Percentiles rank a stretch among this genome's conserved stretches.
These are phyloP conservation scores for Blastobotrys raffinosifermentans DNA, from an alignment of 1,139 yeast genomes.

Conservation along the genomic window DNA sequence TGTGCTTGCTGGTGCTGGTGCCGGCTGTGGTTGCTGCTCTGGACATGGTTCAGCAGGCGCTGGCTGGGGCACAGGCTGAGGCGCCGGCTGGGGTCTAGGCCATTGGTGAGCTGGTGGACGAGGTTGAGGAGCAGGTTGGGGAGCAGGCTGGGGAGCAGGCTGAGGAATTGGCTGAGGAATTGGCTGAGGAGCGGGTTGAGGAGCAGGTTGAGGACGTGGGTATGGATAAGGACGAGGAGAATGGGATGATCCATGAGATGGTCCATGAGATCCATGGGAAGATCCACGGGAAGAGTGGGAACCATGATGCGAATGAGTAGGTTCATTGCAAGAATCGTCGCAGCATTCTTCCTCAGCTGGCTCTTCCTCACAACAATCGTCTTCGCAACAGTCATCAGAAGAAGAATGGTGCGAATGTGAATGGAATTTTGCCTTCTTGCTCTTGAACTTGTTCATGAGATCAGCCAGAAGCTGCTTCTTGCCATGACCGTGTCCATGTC, in stretches of 20 bases:
- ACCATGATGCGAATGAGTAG: slow-evolving; percentile 9
- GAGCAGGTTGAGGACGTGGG: slow-evolving; percentile 10
- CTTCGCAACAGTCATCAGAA: not conserved
- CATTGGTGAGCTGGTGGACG: too few species aligned
- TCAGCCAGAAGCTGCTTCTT: not conserved
- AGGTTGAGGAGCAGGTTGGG: not conserved
- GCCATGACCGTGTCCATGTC: not conserved
- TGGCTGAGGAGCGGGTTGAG: not conserved
- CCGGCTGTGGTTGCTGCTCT: not conserved
- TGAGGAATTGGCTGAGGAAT: not conserved
- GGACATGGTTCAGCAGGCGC: too few species aligned
- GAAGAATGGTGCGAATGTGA: too few species aligned
- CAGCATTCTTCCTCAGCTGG: not conserved
- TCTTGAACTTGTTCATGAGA: too few species aligned
- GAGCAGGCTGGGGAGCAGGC: slow-evolving; percentile 2
- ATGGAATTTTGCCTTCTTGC: too few species aligned
- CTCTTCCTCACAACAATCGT: not conserved
- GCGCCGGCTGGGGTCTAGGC: too few species aligned
- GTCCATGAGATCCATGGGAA: slow-evolving; percentile 10
- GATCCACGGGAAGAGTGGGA: not conserved
- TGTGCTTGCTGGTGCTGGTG: slow-evolving; percentile 1
- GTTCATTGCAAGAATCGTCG: slow-evolving; percentile 11
- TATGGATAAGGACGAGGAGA: slow-evolving; percentile 10
- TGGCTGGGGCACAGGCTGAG: too few species aligned
- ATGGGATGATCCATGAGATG: slow-evolving; percentile 12